Evolutionary conservation across 2,329 filamentous ascomycete genomes (phyloP).

Genomic region (Akanthomyces muscarius): DNA sequence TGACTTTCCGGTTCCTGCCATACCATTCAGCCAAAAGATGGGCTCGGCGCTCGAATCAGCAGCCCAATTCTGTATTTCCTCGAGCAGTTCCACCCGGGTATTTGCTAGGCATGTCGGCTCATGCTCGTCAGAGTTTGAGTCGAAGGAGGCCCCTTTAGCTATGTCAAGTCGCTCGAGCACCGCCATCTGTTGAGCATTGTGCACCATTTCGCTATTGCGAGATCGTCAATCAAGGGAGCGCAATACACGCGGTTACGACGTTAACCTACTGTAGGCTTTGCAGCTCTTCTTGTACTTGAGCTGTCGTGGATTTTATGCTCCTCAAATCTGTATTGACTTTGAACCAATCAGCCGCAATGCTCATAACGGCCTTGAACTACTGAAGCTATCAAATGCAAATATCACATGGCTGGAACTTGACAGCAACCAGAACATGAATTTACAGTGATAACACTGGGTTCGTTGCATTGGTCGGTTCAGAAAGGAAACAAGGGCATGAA

Average conservation of each 20-base stretch:
- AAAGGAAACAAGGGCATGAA: too few relatives aligned
- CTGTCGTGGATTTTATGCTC: background rate
- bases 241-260: background rate
- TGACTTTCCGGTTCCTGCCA: conserved; percentile 21
- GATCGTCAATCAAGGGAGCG: background rate
- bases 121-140: conserved; percentile 33
- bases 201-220: background rate
- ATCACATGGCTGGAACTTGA: too few relatives aligned
- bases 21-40: conserved; percentile 34
- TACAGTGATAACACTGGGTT: too few relatives aligned
- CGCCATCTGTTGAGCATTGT: background rate
- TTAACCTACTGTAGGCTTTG: background rate
- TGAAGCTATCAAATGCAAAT: too few relatives aligned
- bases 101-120: conserved; percentile 18
- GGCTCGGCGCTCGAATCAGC: conserved; percentile 14
- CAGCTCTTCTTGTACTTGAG: background rate
- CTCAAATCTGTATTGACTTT: background rate
- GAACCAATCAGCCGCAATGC: too few relatives aligned
- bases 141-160: conserved; percentile 28
- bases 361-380: too few relatives aligned
- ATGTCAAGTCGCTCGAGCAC: conserved; percentile 22
- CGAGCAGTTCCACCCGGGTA: conserved; percentile 27
- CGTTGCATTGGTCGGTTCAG: too few relatives aligned
- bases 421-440: too few relatives aligned
- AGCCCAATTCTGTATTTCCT: conserved; percentile 26